A percentile compares a stretch with the other conserved stretches of the same genome.
Evolutionary conservation across 2,329 filamentous ascomycete species (phyloP).

Genomic region (Pleoardoris graminearum): DNA sequence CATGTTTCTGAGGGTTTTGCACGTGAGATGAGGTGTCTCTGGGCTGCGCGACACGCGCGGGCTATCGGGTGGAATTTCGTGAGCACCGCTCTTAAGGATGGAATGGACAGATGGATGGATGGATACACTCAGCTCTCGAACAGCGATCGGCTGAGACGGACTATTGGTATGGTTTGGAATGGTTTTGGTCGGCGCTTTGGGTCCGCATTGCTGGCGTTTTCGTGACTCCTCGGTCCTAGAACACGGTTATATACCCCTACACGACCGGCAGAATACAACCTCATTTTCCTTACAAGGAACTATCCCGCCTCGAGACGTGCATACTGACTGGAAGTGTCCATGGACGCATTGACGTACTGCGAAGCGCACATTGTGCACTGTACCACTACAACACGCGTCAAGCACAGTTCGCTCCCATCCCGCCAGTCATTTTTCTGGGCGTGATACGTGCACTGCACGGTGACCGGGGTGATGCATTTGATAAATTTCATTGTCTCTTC

Average conservation of each 20-base stretch:
- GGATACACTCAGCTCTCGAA: not conserved
- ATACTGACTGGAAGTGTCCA: too few relatives aligned
- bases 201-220: constrained; percentile 6
- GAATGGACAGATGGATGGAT: not conserved
- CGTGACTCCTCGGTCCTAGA: not conserved
- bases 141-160: not conserved
- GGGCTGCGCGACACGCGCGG: too few relatives aligned
- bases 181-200: not conserved
- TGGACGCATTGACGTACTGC: too few relatives aligned
- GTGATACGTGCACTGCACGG: too few relatives aligned
- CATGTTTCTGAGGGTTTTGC: constrained; percentile 25
- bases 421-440: too few relatives aligned
- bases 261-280: not conserved
- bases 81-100: too few relatives aligned
- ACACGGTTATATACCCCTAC: constrained; percentile 5
- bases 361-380: too few relatives aligned
- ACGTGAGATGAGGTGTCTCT: constrained; percentile 10
- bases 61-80: not conserved
- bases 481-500: not conserved
- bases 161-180: not conserved
- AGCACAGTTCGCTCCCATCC: too few relatives aligned
- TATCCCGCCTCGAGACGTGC: too few relatives aligned
- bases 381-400: too few relatives aligned
- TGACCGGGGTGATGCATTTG: not conserved
- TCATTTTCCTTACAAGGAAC: not conserved